Conservation (phyloP, 2,329 filamentous ascomycete species). For the Penicillium sp. region DNA sequence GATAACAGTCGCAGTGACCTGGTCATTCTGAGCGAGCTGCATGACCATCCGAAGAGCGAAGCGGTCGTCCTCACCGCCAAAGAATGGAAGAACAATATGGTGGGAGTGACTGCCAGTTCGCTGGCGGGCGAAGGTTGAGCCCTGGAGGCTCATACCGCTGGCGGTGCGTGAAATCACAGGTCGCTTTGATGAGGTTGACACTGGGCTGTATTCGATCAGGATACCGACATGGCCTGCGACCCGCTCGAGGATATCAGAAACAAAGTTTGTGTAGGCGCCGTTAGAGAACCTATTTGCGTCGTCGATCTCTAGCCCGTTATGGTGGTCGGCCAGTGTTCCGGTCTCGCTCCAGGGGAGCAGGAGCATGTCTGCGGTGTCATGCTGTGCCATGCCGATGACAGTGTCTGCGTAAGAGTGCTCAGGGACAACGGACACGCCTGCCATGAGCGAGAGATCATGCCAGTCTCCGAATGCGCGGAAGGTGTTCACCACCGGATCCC, state of each 20-base stretch:
- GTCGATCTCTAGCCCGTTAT: constrained; percentile 49
- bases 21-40: constrained; percentile 75
- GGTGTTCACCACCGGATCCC: constrained; percentile 84
- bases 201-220: constrained; percentile 72
- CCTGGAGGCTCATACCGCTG: constrained; percentile 60
- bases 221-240: constrained; percentile 69
- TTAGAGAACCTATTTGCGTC: constrained; percentile 57
- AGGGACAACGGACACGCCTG: constrained; percentile 75
- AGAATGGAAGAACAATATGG: constrained; percentile 82
- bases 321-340: constrained; percentile 68
- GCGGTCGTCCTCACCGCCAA: constrained; percentile 78
- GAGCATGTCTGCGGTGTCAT: constrained; percentile 69
- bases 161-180: constrained; percentile 40
- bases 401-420: constrained; percentile 76
- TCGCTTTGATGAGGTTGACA: constrained; percentile 32
- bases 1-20: constrained; percentile 74
- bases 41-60: constrained; percentile 76
- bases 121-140: constrained; percentile 55
- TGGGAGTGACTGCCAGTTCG: constrained; percentile 66
- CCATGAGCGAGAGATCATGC: constrained; percentile 77
- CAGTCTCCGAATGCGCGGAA: constrained; percentile 86
- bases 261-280: constrained; percentile 68
- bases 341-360: constrained; percentile 89
- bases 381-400: constrained; percentile 65
- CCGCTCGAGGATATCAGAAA: constrained; percentile 63